Conservation (phyloP, 805 yeast species). For the Suhomyces sp. region DNA sequence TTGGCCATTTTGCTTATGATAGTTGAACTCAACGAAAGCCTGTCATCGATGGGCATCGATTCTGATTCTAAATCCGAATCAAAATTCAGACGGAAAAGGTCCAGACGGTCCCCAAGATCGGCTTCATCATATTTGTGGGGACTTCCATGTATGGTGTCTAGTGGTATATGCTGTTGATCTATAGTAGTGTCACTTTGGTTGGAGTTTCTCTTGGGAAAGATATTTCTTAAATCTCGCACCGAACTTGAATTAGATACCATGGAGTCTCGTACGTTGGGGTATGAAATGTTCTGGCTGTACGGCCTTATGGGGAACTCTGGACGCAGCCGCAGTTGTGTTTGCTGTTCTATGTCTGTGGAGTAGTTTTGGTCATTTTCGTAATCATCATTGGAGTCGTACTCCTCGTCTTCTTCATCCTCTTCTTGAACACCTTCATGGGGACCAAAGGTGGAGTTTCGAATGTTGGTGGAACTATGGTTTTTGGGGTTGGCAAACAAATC, state of each 20-base stretch:
- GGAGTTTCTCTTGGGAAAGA: constrained; percentile 8
- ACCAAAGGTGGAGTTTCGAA: not conserved
- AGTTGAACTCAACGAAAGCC: constrained; percentile 22
- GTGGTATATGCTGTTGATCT: not conserved
- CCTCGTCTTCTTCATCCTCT: constrained; percentile 1
- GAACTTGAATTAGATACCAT: constrained; percentile 13
- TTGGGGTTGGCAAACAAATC: constrained; percentile 9
- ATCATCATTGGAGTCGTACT: not conserved
- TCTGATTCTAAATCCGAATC: constrained; percentile 17
- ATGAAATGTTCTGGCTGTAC: too few species aligned
- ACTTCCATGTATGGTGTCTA: not conserved
- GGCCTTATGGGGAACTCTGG: not conserved
- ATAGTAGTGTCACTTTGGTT: constrained; percentile 1
- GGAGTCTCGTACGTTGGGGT: constrained; percentile 7
- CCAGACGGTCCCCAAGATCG: constrained; percentile 11
- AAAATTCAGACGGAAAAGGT: constrained; percentile 17
- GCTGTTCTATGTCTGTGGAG: too few species aligned
- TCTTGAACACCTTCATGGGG: constrained; percentile 1
- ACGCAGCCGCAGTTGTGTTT: too few species aligned
- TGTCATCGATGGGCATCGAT: not conserved
- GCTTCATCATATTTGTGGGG: constrained; percentile 6
- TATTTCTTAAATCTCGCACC: constrained; percentile 9
- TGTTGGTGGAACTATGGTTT: not conserved
- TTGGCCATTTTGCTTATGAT: constrained; percentile 22
- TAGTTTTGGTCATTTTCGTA: not conserved